These are phyloP conservation scores for Lachnellula suecica DNA, from an alignment of 2,329 filamentous ascomycete genomes.

Conservation along the genomic window DNA sequence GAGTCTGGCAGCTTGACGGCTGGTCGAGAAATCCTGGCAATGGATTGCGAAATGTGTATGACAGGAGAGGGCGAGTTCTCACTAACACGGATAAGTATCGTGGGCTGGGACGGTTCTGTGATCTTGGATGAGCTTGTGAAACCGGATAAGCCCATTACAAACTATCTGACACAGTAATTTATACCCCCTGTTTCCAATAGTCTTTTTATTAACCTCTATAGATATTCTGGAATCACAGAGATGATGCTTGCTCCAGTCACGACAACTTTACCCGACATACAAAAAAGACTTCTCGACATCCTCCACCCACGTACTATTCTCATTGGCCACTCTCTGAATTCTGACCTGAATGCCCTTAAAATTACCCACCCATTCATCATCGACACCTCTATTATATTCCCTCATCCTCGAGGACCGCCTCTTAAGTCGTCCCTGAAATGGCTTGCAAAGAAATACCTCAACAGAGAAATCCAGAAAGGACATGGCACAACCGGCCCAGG, in stretches of 20 bases:
- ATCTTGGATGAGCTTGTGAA: conserved; percentile 91
- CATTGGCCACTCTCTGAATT: conserved; percentile 78
- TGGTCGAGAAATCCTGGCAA: conserved; percentile 73
- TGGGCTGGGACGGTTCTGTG: conserved; percentile 81
- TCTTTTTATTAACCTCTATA: conserved; percentile 26
- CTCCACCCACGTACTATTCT: conserved; percentile 73
- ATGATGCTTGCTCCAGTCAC: conserved; percentile 80
- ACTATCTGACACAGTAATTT: conserved; percentile 76
- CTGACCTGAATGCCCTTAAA: conserved; percentile 79
- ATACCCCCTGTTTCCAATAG: not conserved
- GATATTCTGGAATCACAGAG: conserved; percentile 87
- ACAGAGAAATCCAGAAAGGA: conserved; percentile 83
- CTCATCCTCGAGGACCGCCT: conserved; percentile 85
- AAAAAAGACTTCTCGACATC: conserved; percentile 70
- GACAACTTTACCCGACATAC: conserved; percentile 81
- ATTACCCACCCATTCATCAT: conserved; percentile 91
- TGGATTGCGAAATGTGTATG: conserved; percentile 98
- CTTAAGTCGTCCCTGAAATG: conserved; percentile 90
- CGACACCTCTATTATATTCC: conserved; percentile 87
- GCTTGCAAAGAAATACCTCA: conserved; percentile 81
- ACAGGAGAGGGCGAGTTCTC: conserved; percentile 78
- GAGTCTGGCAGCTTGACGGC: conserved; percentile 81
- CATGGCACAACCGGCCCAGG: conserved; percentile 49
- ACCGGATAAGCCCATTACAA: conserved; percentile 80
- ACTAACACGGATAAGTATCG: conserved; percentile 83